Conservation (phyloP, 495 filamentous ascomycete species). For the Friedmanniomyces simplex region DNA sequence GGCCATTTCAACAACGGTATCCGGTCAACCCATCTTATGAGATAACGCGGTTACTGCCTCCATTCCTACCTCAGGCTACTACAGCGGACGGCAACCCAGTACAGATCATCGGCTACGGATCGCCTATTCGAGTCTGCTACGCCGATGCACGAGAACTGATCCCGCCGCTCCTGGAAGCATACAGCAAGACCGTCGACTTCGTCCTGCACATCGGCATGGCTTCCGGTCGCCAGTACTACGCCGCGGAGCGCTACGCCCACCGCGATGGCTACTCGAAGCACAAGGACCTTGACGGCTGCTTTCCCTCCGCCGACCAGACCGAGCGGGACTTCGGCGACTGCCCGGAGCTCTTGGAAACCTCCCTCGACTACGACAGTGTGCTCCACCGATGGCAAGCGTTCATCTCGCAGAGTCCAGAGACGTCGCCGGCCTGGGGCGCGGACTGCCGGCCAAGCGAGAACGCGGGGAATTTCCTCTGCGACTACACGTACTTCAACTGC, state of each 20-base stretch:
- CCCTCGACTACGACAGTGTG: constrained; percentile 45
- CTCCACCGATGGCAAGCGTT: constrained; percentile 43
- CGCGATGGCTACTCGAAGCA: constrained; percentile 61
- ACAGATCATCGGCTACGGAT: constrained; percentile 53
- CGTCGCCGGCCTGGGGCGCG: constrained; percentile 6
- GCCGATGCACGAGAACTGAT: constrained; percentile 48
- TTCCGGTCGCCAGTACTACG: constrained; percentile 54
- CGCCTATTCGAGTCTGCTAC: constrained; percentile 62
- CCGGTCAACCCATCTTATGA: constrained; percentile 19
- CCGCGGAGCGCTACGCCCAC: constrained; percentile 59
- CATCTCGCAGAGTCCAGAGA: constrained; percentile 18
- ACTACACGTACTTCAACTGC: constrained; percentile 76
- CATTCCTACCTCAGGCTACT: constrained; percentile 6
- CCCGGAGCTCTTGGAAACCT: constrained; percentile 38
- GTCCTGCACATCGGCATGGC: constrained; percentile 78
- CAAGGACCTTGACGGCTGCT: constrained; percentile 58
- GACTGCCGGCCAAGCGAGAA: constrained; percentile 61
- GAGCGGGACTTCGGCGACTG: constrained; percentile 40
- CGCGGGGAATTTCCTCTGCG: constrained; percentile 73
- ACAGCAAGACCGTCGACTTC: constrained; percentile 40
- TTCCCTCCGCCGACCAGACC: constrained; percentile 43
- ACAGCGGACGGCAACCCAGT: constrained; percentile 30
- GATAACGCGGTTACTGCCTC: constrained; percentile 13
- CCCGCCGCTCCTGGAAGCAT: constrained; percentile 34
- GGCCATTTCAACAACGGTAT: constrained; percentile 14